Evolutionary conservation across 805 yeast genomes (phyloP).

Genomic region (Candida jianshihensis): DNA sequence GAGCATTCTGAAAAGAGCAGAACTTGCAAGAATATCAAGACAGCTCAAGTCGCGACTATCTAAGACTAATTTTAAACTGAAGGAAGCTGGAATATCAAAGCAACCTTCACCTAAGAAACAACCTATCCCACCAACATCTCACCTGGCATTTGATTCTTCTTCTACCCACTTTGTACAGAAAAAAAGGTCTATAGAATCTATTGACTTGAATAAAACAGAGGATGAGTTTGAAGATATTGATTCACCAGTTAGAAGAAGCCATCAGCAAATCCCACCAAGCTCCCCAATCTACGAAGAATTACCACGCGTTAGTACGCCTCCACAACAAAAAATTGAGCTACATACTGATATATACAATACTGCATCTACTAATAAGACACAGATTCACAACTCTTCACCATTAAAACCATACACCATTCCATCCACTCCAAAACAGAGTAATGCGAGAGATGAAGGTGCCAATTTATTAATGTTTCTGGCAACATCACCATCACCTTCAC

Average conservation of each 20-base stretch:
- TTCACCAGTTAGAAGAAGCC: background rate
- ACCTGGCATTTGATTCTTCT: background rate
- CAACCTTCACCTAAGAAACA: constrained; percentile 1
- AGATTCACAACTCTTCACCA: constrained; percentile 13
- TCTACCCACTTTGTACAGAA: constrained; percentile 3
- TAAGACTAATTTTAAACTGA: constrained; percentile 31
- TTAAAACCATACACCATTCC: constrained; percentile 4
- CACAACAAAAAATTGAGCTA: constrained; percentile 19
- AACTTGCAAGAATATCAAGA: constrained; percentile 37
- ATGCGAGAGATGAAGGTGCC: constrained; percentile 64
- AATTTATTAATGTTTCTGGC: constrained; percentile 76
- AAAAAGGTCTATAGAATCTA: constrained; percentile 15
- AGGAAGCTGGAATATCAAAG: constrained; percentile 4
- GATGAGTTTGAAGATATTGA: constrained; percentile 13
- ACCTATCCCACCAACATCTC: background rate
- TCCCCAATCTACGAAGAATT: constrained; percentile 20
- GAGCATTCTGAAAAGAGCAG: constrained; percentile 38
- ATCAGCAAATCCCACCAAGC: constrained; percentile 18
- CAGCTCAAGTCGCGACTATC: constrained; percentile 35
- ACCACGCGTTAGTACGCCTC: constrained; percentile 22
- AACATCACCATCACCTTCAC: constrained; percentile 65
- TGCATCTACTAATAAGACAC: constrained; percentile 22
- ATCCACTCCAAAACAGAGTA: constrained; percentile 19
- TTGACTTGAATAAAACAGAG: constrained; percentile 18
- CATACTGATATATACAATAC: constrained; percentile 20